These are phyloP conservation scores for Kuraishia cidri DNA, from an alignment of 805 yeast species.

Conservation along the genomic window DNA sequence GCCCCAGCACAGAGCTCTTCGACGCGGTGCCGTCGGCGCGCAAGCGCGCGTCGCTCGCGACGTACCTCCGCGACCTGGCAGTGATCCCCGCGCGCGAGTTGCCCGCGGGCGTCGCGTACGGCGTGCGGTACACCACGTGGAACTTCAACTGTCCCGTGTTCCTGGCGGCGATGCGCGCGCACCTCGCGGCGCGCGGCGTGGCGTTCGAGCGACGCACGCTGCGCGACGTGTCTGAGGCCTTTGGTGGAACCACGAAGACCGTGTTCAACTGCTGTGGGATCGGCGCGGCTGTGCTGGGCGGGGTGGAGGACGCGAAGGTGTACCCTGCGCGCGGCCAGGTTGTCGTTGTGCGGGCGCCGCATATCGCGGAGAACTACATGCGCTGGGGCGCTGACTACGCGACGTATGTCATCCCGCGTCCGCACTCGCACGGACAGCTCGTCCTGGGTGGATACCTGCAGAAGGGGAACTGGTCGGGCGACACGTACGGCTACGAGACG, in stretches of 20 bases:
- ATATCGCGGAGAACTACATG: conserved; percentile 47
- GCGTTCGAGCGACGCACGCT: conserved; percentile 34
- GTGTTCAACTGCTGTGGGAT: conserved; percentile 77
- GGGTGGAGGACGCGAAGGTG: conserved; percentile 50
- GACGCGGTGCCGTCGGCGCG: conserved; percentile 33
- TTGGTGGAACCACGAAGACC: conserved; percentile 21
- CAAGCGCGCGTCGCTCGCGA: conserved; percentile 36
- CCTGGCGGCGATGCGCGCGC: conserved; percentile 33
- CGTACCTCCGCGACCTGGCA: conserved; percentile 40
- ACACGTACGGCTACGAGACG: conserved; percentile 47
- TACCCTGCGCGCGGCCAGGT: conserved; percentile 81
- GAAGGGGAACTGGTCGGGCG: conserved; percentile 51
- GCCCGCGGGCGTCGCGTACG: conserved; percentile 46
- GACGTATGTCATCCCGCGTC: conserved; percentile 69
- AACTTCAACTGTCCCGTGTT: conserved; percentile 67
- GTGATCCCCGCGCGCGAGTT: conserved; percentile 26
- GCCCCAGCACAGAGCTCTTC: conserved; percentile 54
- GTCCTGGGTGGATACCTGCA: conserved; percentile 73
- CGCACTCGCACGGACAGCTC: conserved; percentile 54
- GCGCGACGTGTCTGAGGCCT: conserved; percentile 51
- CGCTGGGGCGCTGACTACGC: conserved; percentile 55
- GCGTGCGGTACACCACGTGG: conserved; percentile 51
- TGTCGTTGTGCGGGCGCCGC: conserved; percentile 63
- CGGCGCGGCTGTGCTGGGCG: conserved; percentile 56
- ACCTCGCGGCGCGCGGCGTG: conserved; percentile 42